Percentiles rank a stretch among this genome's conserved stretches.
phyloP scores from a whole-genome alignment of 139 green algal species.

The Closterium sp. region DNA sequence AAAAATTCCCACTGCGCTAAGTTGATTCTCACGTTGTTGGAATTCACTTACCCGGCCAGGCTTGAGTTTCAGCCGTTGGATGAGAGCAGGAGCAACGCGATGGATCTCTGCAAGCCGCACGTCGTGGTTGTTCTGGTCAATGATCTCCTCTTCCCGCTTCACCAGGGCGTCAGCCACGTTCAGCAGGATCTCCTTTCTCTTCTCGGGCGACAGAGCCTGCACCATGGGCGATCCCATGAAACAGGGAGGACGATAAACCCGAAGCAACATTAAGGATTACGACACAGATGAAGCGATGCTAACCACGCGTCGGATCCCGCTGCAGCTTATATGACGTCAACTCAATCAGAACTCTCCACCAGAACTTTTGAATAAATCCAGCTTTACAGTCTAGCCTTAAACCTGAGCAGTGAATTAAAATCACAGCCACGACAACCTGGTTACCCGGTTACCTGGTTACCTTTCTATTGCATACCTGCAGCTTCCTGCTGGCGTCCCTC shows the following conservation, averaged over 20 bases:
- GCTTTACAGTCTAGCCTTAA: too few relatives aligned
- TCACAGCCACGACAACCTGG: too few relatives aligned
- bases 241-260: not conserved
- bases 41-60: slow-evolving; percentile 61
- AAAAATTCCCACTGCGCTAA: too few relatives aligned
- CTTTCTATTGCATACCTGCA: too few relatives aligned
- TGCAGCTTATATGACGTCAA: too few relatives aligned
- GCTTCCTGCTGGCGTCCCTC: slow-evolving; percentile 69
- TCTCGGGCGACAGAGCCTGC: slow-evolving; percentile 68
- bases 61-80: slow-evolving; percentile 93
- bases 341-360: too few relatives aligned
- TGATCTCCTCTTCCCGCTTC: slow-evolving; percentile 70
- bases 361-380: too few relatives aligned
- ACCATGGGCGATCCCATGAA: not conserved
- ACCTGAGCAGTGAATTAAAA: too few relatives aligned
- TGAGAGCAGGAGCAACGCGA: slow-evolving; percentile 67
- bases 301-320: too few relatives aligned
- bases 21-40: too few relatives aligned
- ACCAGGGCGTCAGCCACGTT: slow-evolving; percentile 78
- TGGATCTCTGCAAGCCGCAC: slow-evolving; percentile 51
- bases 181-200: slow-evolving; percentile 71
- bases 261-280: not conserved
- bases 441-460: too few relatives aligned
- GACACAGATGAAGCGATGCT: not conserved
- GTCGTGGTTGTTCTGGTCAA: slow-evolving; percentile 82